Evolutionary conservation across 2,329 filamentous ascomycete genomes (phyloP), one percentile per base, ranked within the genome.

Genomic region (Epichloe uncinata): DNA sequence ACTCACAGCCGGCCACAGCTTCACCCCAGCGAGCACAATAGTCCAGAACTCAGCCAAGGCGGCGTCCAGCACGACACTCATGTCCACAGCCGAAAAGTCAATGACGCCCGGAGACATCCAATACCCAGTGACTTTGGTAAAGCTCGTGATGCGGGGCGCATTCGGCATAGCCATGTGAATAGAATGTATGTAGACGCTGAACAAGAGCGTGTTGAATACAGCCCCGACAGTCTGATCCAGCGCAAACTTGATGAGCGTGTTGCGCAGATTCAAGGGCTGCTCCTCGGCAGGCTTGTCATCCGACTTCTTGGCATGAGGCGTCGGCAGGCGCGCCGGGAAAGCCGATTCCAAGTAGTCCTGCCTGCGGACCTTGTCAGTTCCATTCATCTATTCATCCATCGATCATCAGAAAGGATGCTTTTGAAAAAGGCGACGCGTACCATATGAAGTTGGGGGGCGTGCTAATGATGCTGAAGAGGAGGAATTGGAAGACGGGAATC

Each of bases 391-490:
- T 9, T 30, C 4, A 4, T 11, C 0, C 8, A 4, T 9, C 7
- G 1, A 11, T 3, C 30, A 9, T 9, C 7, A 30, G 1, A 9
- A 11, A 11, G 8, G 26, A 7, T 12, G 7, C 22, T 5, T 45
- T 12, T 26, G 35, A n/a, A 15, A 15, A 15, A 15, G 26, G 20
- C 12, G 33, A 13, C 8, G 65, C 69, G 57, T 64, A 81, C 89
- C 88, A 95, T 58, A 87, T 63, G 61, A 88, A 87, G 67, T 96
- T 96, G 42, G 85, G 85, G 89, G 89, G 88, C 40, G 82, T 84
- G 65, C 76, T 83, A 52, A 95, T 62, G 35, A 86, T 61, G 55
- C 82, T 78, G 70, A 84, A 95, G 48, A 87, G 61, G 47, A 86
- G 69, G 66, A 94, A 95, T 62, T 89, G 85, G 57, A 89, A 69